Percentiles rank a stretch among this genome's conserved stretches.
Conservation (phyloP, 441 rosid genomes). For the Bocquillonia castaneifolia region DNA sequence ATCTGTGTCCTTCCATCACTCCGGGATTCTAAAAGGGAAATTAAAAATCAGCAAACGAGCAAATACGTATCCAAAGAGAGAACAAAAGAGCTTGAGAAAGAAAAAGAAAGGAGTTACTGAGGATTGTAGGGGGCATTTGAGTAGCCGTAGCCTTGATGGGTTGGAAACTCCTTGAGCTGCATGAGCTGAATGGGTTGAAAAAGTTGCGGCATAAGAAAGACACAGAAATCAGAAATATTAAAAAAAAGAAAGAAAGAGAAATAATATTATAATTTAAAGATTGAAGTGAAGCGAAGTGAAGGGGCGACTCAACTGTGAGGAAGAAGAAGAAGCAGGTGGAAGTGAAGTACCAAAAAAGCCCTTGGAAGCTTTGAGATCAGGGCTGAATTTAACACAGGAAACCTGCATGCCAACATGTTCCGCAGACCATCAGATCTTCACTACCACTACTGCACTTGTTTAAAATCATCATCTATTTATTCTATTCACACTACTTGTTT, state of each 20-base stretch:
- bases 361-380: conserved; percentile 29
- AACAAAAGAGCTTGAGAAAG: background rate
- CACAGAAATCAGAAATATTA: no score
- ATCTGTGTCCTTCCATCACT: conserved; percentile 59
- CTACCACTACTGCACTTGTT: no score
- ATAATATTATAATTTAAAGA: no score
- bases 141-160: conserved; percentile 85
- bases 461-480: no score
- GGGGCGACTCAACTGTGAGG: conserved; percentile 51
- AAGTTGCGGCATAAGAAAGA: background rate
- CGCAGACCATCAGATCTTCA: background rate
- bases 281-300: background rate
- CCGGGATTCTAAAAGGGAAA: conserved; percentile 35
- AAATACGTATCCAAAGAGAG: background rate
- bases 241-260: no score
- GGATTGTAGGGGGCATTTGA: conserved; percentile 51
- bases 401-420: conserved; percentile 42
- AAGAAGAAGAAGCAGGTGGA: conserved; percentile 39
- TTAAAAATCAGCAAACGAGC: conserved; percentile 18
- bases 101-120: conserved; percentile 40
- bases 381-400: conserved; percentile 39
- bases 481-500: no score
- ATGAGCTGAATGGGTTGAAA: conserved; percentile 32
- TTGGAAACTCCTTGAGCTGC: conserved; percentile 40
- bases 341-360: conserved; percentile 44